Evolutionary conservation across 495 filamentous ascomycete genomes (phyloP).

Genomic region (Penicillium desertorum): DNA sequence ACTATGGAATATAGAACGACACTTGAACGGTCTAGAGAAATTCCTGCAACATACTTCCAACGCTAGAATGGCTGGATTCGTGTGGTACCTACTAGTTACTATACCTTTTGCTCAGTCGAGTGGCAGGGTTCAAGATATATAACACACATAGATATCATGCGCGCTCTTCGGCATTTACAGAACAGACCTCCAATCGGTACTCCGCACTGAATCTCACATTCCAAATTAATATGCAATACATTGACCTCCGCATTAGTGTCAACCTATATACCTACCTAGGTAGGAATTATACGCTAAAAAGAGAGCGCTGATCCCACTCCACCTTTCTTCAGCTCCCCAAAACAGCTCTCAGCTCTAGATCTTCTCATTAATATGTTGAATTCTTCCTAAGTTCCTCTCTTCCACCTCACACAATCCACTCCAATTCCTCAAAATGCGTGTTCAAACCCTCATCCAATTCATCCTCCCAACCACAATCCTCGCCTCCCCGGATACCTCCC

Average conservation of each 20-base stretch:
- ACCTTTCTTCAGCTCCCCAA: background rate
- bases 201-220: too few relatives aligned
- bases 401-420: background rate
- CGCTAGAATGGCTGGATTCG: too few relatives aligned
- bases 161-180: background rate
- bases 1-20: background rate
- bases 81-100: too few relatives aligned
- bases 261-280: background rate
- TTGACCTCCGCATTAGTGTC: background rate
- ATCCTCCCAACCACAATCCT: slow-evolving; percentile 19
- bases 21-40: too few relatives aligned
- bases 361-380: background rate
- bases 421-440: slow-evolving; percentile 20
- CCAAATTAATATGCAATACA: background rate
- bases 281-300: background rate
- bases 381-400: too few relatives aligned
- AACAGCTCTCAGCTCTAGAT: background rate
- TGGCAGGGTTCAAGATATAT: too few relatives aligned
- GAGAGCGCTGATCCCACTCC: slow-evolving; percentile 1
- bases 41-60: too few relatives aligned
- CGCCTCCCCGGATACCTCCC: slow-evolving; percentile 12
- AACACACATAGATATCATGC: background rate
- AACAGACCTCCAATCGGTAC: too few relatives aligned
- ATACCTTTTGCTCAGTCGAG: background rate
- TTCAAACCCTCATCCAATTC: slow-evolving; percentile 22